Base-by-base conservation (phyloP, 768 basidiomycete species). In the Panellus pusillus region DNA sequence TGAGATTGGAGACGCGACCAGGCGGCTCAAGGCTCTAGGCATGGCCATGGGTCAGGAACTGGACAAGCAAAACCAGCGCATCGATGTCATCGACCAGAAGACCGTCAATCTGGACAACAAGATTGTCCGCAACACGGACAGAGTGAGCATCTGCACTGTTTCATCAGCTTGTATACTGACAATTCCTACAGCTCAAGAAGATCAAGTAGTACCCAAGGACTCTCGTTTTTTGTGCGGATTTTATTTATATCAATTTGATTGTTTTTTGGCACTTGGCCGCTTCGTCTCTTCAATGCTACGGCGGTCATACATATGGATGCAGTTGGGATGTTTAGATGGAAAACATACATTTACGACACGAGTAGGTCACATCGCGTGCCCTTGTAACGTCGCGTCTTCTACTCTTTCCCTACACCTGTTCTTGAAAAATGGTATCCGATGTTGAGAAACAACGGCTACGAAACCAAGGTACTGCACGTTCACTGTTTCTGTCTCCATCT, bases 31-130 rank as follows among this genome's bases (percentile, higher is more conserved):
- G 70, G 82, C 84, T 3, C 73, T 95, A 17, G 91, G 89, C 6
- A 78, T 77, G 56, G 84, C 89, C 4, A 93, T 92, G 87, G 88
- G 90, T 40, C 80, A 90, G 55, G 95, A 98, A 67, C 83, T 98
- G 50, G 87, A 93, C 61, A 76, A 74, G 19, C 97, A 99, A 78
- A 98, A 93, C 74, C 63, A 65, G 7, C 79, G 93, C 57, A 83
- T 98, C 56, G 84, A 83, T 35, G 75, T 79, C 44, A 86, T 98
- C 55, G 82, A 83, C 47, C 79, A 81, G 58, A 97, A 97, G 78
- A 83, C 93, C 3, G 83, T 80, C 58, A 74, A 70, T 20, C 74
- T 95, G 40, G 93, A 95, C 68, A 78, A 78, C 66, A 84, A 78
- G 57, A 81, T 98, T 60, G 79, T 82, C 76, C 79, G 78, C 71